These are phyloP conservation scores for Dactylellina leptospora DNA, from an alignment of 2,329 filamentous ascomycete species.

Conservation along the genomic window DNA sequence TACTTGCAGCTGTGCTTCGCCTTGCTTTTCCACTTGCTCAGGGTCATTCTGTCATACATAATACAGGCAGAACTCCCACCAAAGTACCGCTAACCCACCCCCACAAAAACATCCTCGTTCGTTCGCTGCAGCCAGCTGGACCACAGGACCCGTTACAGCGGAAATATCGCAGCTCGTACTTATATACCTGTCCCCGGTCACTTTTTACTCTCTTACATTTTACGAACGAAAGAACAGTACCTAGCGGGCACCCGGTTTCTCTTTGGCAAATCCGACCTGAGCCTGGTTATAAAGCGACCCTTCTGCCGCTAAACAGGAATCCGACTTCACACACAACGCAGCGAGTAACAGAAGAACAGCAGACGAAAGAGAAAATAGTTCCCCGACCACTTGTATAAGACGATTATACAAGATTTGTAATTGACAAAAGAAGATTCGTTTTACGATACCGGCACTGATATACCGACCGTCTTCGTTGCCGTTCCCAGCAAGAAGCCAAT, in stretches of 20 bases:
- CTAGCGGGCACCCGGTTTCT: constrained; percentile 7
- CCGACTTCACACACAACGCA: constrained; percentile 38
- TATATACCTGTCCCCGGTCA: constrained; percentile 27
- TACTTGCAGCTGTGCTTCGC: constrained; percentile 27
- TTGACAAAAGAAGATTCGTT: not conserved
- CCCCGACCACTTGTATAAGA: constrained; percentile 10
- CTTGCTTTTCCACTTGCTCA: constrained; percentile 26
- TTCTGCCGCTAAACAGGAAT: constrained; percentile 14
- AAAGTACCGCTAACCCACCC: constrained; percentile 20
- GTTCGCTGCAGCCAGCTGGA: not conserved
- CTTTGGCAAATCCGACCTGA: not conserved
- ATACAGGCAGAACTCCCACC: constrained; percentile 42
- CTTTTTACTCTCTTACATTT: constrained; percentile 31
- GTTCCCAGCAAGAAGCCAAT: constrained; percentile 43
- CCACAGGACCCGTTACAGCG: constrained; percentile 40
- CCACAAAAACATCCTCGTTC: constrained; percentile 38
- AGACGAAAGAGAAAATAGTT: too few species aligned
- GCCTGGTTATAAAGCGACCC: constrained; percentile 49
- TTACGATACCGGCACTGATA: constrained; percentile 6
- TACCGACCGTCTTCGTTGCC: constrained; percentile 32
- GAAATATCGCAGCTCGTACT: constrained; percentile 44
- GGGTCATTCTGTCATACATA: constrained; percentile 30
- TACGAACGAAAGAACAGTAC: not conserved
- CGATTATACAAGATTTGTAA: not conserved
- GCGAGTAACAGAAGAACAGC: not conserved